These are phyloP conservation scores for Huntiella omanensis DNA, from an alignment of 2,329 filamentous ascomycete genomes.

Conservation along the genomic window DNA sequence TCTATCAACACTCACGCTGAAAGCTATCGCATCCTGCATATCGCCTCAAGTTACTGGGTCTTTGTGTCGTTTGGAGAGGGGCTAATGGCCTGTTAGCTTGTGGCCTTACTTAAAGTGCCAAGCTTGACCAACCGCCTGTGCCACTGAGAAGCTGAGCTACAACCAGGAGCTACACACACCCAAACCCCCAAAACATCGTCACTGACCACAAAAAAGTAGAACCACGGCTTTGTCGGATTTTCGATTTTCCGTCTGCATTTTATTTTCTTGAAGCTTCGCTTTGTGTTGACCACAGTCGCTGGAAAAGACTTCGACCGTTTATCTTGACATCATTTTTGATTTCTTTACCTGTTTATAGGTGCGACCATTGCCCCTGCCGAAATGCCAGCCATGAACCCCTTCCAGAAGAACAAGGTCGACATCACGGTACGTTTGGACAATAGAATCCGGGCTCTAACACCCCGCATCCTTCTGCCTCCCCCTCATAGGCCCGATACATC, in stretches of 20 bases:
- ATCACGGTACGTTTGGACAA: slow-evolving; percentile 51
- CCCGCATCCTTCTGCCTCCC: neutral
- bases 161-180: neutral
- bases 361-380: neutral
- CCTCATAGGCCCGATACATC: slow-evolving; percentile 1
- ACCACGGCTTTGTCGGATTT: neutral
- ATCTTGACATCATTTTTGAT: neutral
- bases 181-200: neutral
- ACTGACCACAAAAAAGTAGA: neutral
- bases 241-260: neutral
- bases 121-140: neutral
- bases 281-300: neutral
- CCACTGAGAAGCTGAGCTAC: neutral
- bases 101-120: neutral
- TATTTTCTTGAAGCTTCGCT: neutral
- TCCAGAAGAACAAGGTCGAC: slow-evolving; percentile 97
- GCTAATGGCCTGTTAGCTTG: neutral
- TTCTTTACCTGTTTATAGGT: neutral
- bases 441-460: no score
- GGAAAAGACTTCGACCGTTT: neutral
- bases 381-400: slow-evolving; percentile 58
- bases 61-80: neutral
- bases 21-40: neutral
- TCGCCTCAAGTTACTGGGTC: neutral
- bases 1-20: neutral